phyloP scores from a whole-genome alignment of 306 rosid genomes.

The Acacia crassicarpa region DNA sequence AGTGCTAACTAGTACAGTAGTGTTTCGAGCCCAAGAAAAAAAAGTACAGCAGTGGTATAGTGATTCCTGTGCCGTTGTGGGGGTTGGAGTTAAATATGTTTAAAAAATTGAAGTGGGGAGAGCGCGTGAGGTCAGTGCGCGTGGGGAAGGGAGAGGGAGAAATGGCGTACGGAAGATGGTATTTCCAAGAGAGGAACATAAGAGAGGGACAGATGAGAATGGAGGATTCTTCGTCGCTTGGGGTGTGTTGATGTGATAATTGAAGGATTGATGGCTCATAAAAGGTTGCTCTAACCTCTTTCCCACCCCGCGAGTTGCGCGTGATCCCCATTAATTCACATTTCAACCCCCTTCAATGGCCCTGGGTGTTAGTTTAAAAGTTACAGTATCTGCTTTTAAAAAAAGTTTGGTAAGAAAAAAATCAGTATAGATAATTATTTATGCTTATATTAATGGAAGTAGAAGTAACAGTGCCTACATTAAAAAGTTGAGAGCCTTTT shows the following conservation, averaged over 20 bases:
- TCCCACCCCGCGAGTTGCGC: conserved; percentile 16
- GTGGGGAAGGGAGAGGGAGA: neutral
- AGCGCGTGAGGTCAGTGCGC: conserved; percentile 32
- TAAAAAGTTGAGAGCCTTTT: too few species aligned
- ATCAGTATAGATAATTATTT: too few species aligned
- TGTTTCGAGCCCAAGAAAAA: too few species aligned
- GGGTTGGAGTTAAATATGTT: neutral
- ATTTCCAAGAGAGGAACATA: conserved; percentile 32
- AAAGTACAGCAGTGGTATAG: neutral
- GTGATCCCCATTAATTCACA: conserved; percentile 38
- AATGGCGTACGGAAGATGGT: conserved; percentile 28
- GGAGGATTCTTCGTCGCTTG: neutral
- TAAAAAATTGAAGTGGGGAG: neutral
- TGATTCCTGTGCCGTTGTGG: neutral
- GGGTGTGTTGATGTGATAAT: conserved; percentile 15
- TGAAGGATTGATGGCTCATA: conserved; percentile 20
- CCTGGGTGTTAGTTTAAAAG: too few species aligned
- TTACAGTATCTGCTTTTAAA: too few species aligned
- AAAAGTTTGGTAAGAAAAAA: too few species aligned
- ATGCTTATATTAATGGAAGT: too few species aligned
- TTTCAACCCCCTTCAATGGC: too few species aligned
- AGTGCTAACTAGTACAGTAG: neutral
- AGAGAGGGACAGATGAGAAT: conserved; percentile 30
- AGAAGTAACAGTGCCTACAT: too few species aligned
- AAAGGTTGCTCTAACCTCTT: neutral